Evolutionary conservation across 768 basidiomycete species (phyloP).

Genomic region (Pholiota microspora): DNA sequence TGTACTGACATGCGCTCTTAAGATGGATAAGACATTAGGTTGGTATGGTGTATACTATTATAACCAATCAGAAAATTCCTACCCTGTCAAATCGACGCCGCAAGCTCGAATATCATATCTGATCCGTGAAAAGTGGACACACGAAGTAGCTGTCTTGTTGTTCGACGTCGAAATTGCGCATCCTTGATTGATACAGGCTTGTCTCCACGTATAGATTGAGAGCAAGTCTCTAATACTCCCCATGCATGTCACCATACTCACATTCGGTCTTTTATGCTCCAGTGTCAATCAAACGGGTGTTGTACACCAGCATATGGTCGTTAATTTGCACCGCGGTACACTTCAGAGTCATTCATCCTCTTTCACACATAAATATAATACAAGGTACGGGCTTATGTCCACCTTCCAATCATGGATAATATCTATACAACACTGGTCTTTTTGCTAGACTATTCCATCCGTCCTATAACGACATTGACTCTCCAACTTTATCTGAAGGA

Average conservation of each 20-base stretch:
- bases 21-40: neutral
- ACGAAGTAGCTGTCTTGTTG: neutral
- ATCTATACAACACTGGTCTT: too few species aligned
- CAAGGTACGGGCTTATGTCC: neutral
- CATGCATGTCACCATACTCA: neutral
- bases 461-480: too few species aligned
- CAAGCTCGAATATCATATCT: neutral
- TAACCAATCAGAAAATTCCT: neutral
- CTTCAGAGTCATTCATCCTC: neutral
- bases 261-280: neutral
- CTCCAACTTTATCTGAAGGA: too few species aligned
- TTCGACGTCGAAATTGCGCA: neutral
- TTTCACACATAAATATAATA: neutral
- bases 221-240: neutral
- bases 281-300: neutral
- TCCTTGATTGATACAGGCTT: neutral
- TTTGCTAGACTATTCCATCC: too few species aligned
- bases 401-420: too few species aligned
- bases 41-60: neutral
- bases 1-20: constrained; percentile 1
- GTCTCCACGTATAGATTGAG: neutral
- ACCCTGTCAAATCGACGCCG: neutral
- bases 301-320: neutral
- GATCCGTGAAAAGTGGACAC: neutral
- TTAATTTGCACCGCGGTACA: neutral